These are phyloP conservation scores for Shiraia bambusicola DNA, from an alignment of 2,329 filamentous ascomycete species.

Conservation along the genomic window DNA sequence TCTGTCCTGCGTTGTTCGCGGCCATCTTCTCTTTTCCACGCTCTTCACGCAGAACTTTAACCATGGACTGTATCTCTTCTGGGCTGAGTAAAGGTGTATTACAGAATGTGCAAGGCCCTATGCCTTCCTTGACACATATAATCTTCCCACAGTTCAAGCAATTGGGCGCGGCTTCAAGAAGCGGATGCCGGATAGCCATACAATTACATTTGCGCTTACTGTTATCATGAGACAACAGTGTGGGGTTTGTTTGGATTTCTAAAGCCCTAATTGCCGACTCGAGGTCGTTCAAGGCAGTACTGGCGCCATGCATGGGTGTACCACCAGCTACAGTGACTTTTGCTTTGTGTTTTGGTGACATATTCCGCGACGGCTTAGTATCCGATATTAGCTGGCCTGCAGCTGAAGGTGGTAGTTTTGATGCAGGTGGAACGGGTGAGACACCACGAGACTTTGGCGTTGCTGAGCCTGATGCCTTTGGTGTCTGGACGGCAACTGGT, in stretches of 20 bases:
- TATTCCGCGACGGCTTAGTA: conserved; percentile 56
- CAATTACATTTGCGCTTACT: conserved; percentile 76
- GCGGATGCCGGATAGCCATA: conserved; percentile 81
- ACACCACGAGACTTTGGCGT: conserved; percentile 40
- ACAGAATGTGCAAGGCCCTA: conserved; percentile 94
- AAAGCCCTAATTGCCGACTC: conserved; percentile 82
- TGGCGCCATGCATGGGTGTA: conserved; percentile 78
- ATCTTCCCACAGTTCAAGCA: conserved; percentile 93
- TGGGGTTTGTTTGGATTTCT: conserved; percentile 89
- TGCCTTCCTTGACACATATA: conserved; percentile 88
- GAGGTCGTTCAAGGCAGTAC: conserved; percentile 67
- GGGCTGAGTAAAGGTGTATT: conserved; percentile 69
- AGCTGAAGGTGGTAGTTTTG: conserved; percentile 65
- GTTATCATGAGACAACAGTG: conserved; percentile 57
- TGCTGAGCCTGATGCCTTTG: conserved; percentile 31
- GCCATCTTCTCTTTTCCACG: conserved; percentile 84
- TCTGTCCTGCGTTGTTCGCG: conserved; percentile 71
- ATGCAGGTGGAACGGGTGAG: conserved; percentile 49
- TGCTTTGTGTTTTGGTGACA: conserved; percentile 55
- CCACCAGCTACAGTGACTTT: conserved; percentile 76
- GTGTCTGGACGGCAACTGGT: conserved; percentile 48
- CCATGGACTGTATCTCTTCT: conserved; percentile 80
- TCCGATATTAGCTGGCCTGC: conserved; percentile 83
- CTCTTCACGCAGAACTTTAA: conserved; percentile 79
- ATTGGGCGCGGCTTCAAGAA: conserved; percentile 89